Percentiles rank a stretch among this genome's conserved stretches.
Evolutionary conservation across 805 yeast species (phyloP).

Genomic region (Barnettozyma wickerhamii): DNA sequence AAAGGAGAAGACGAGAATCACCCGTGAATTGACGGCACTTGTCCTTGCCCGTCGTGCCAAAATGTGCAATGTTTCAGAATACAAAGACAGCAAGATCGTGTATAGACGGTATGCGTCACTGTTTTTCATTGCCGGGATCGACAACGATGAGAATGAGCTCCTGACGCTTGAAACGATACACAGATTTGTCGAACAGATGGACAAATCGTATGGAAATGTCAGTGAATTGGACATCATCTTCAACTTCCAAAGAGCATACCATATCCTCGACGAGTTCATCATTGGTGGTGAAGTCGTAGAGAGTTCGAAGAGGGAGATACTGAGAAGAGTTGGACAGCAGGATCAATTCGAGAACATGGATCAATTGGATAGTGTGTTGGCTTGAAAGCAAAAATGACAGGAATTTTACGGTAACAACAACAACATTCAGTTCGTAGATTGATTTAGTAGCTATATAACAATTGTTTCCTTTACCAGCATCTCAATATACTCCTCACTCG

Average conservation of each 20-base stretch:
- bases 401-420: no score
- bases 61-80: conserved; percentile 56
- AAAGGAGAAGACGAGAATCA: conserved; percentile 79
- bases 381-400: no score
- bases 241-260: conserved; percentile 91
- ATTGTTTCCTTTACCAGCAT: conserved; percentile 25
- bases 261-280: conserved; percentile 83
- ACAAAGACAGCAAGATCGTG: conserved; percentile 67
- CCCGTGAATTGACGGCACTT: conserved; percentile 80
- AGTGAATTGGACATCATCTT: conserved; percentile 96
- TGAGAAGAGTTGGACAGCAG: conserved; percentile 74
- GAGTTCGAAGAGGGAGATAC: conserved; percentile 72
- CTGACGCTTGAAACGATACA: conserved; percentile 83
- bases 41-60: conserved; percentile 83
- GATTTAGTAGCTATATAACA: no score
- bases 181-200: conserved; percentile 95
- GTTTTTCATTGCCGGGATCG: conserved; percentile 85
- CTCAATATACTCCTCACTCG: conserved; percentile 31
- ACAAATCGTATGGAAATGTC: conserved; percentile 89
- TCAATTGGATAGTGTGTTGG: conserved; percentile 42
- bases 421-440: no score
- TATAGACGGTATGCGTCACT: conserved; percentile 92
- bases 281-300: conserved; percentile 88
- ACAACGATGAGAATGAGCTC: conserved; percentile 79
- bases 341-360: conserved; percentile 84